A percentile compares a stretch with the other conserved stretches of the same genome.
phyloP scores from a whole-genome alignment of 2,329 filamentous ascomycete genomes.

The Rugonectria rugulosa region DNA sequence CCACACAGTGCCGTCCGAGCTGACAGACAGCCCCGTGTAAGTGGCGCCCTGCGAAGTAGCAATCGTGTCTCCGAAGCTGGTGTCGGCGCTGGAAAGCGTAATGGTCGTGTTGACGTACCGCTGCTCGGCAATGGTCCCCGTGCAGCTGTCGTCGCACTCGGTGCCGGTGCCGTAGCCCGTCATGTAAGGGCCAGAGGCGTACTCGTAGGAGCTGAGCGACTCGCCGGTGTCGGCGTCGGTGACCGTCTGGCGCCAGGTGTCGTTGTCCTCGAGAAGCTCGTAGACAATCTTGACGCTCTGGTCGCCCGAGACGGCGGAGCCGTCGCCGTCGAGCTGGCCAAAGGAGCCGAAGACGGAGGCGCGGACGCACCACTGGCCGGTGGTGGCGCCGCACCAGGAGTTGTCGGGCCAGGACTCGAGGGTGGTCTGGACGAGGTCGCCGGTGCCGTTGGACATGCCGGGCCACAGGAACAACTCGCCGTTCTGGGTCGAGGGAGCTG shows the following conservation, averaged over 20 bases:
- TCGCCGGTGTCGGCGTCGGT: constrained; percentile 29
- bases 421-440: constrained; percentile 29
- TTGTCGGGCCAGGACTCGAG: constrained; percentile 32
- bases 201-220: constrained; percentile 22
- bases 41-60: constrained; percentile 24
- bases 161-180: constrained; percentile 30
- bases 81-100: constrained; percentile 23
- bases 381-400: constrained; percentile 30
- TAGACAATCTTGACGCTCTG: constrained; percentile 34
- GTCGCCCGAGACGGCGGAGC: constrained; percentile 21
- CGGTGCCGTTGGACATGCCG: constrained; percentile 33
- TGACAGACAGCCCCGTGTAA: constrained; percentile 22
- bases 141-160: constrained; percentile 30
- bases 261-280: constrained; percentile 28
- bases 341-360: constrained; percentile 31
- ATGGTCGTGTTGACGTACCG: constrained; percentile 29
- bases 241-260: constrained; percentile 30
- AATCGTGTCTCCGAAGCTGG: constrained; percentile 30
- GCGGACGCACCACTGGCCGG: constrained; percentile 29
- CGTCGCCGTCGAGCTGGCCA: constrained; percentile 26
- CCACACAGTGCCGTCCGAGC: constrained; percentile 24
- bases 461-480: constrained; percentile 29
- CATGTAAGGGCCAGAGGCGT: constrained; percentile 32
- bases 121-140: constrained; percentile 25
- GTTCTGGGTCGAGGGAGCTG: constrained; percentile 23